Percentiles rank a stretch among this genome's conserved stretches.
These are phyloP conservation scores for Echria macrotheca DNA, from an alignment of 495 filamentous ascomycete species.

Conservation along the genomic window DNA sequence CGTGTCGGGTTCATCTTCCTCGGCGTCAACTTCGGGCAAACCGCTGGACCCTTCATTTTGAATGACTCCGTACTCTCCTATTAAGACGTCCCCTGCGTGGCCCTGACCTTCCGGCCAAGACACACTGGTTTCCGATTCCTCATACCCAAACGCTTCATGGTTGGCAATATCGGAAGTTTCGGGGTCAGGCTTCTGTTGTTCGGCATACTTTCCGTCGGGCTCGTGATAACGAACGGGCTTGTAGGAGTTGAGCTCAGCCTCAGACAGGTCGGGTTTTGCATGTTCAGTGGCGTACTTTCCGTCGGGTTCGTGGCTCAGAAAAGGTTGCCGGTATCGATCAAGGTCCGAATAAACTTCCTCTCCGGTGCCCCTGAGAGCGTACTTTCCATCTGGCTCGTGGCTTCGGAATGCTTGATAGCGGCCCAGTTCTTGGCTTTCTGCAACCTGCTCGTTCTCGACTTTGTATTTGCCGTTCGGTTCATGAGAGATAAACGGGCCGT, in stretches of 20 bases:
- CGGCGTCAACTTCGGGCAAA: no score
- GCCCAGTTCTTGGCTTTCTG: neutral
- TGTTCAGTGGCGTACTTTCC: slow-evolving; percentile 10
- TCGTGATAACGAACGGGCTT: slow-evolving; percentile 31
- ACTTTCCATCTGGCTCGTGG: slow-evolving; percentile 19
- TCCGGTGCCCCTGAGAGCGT: slow-evolving; percentile 4
- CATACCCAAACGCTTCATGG: slow-evolving; percentile 11
- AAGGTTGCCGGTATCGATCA: neutral
- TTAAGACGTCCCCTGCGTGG: no score
- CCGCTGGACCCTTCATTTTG: no score
- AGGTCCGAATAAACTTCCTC: neutral
- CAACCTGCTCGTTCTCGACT: neutral
- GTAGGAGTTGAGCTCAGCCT: slow-evolving; percentile 17
- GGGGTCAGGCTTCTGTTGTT: slow-evolving; percentile 9
- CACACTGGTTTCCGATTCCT: slow-evolving; percentile 13
- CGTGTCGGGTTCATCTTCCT: slow-evolving; percentile 8
- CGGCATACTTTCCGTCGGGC: slow-evolving; percentile 27
- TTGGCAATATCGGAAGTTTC: neutral
- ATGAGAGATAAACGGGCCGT: slow-evolving; percentile 14
- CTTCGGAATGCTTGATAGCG: slow-evolving; percentile 3
- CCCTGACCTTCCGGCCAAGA: no score
- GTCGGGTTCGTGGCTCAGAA: slow-evolving; percentile 13
- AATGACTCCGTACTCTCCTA: no score
- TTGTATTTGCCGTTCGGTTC: slow-evolving; percentile 27
- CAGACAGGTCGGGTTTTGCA: slow-evolving; percentile 6